Conservation (phyloP, 139 green algal species). For the Penium margaritaceum region DNA sequence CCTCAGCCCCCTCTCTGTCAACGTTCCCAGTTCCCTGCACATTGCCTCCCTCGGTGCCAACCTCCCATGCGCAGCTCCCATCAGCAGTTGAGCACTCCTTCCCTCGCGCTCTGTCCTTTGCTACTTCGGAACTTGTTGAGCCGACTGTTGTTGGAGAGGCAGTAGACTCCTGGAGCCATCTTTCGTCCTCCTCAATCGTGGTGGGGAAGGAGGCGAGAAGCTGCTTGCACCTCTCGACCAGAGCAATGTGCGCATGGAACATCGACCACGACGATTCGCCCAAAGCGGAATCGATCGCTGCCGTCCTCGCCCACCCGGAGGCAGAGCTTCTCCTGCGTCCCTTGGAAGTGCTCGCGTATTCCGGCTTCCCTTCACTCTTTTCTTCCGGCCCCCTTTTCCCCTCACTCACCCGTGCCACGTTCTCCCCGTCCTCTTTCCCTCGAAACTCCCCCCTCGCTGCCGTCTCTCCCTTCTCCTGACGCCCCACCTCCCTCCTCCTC, state of each 20-base stretch:
- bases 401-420: too few relatives aligned
- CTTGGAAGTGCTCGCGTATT: too few relatives aligned
- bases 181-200: background rate
- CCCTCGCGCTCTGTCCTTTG: background rate
- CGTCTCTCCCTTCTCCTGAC: background rate
- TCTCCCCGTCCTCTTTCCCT: too few relatives aligned
- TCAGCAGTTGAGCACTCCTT: too few relatives aligned
- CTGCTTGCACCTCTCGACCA: background rate
- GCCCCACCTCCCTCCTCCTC: background rate
- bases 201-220: background rate
- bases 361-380: too few relatives aligned
- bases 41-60: background rate
- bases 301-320: background rate
- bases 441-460: background rate
- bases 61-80: background rate
- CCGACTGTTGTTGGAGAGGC: too few relatives aligned
- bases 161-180: background rate
- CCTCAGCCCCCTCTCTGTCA: background rate
- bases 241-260: background rate
- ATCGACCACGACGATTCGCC: background rate
- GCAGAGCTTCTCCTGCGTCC: too few relatives aligned
- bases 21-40: too few relatives aligned
- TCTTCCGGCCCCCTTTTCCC: too few relatives aligned
- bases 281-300: background rate
- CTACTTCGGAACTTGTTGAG: too few relatives aligned